Percentiles rank a stretch among this genome's conserved stretches.
Evolutionary conservation across 1,139 yeast genomes (phyloP).

Genomic region (Suhomyces terraborum): DNA sequence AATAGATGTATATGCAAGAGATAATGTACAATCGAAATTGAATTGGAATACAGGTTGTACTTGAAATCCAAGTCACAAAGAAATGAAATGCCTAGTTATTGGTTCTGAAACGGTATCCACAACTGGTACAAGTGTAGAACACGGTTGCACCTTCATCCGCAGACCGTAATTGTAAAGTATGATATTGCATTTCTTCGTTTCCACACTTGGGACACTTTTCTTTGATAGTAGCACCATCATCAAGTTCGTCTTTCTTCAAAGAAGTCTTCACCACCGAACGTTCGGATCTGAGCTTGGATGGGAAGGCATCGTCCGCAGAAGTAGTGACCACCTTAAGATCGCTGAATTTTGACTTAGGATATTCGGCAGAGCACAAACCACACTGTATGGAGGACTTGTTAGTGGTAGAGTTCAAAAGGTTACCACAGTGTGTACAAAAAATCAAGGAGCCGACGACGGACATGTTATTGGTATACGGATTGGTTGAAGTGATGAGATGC

Average conservation of each 20-base stretch:
- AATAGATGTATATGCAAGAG: conserved; percentile 9
- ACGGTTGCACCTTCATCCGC: conserved; percentile 99
- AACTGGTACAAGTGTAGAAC: conserved; percentile 89
- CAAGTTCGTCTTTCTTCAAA: conserved; percentile 73
- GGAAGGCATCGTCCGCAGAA: conserved; percentile 90
- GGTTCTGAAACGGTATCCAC: conserved; percentile 93
- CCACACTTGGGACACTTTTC: conserved; percentile 99
- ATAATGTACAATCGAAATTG: conserved; percentile 12
- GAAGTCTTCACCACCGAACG: conserved; percentile 88
- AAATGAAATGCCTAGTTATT: conserved; percentile 57
- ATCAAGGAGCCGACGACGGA: conserved; percentile 94
- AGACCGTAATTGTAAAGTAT: conserved; percentile 91
- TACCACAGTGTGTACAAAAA: conserved; percentile 94
- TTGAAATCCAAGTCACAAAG: too few relatives aligned
- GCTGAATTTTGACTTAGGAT: conserved; percentile 61
- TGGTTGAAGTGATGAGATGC: conserved; percentile 9
- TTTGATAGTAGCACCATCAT: conserved; percentile 93
- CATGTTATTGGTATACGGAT: conserved; percentile 44
- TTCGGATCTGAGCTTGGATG: conserved; percentile 77
- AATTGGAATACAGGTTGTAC: too few relatives aligned
- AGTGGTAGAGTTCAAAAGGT: conserved; percentile 70
- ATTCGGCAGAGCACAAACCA: conserved; percentile 63
- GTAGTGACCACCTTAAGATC: conserved; percentile 83
- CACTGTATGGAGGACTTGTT: conserved; percentile 57
- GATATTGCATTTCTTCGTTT: conserved; percentile 96